These are phyloP conservation scores for Ogataea trehalophila DNA, from an alignment of 805 yeast genomes.

Conservation along the genomic window DNA sequence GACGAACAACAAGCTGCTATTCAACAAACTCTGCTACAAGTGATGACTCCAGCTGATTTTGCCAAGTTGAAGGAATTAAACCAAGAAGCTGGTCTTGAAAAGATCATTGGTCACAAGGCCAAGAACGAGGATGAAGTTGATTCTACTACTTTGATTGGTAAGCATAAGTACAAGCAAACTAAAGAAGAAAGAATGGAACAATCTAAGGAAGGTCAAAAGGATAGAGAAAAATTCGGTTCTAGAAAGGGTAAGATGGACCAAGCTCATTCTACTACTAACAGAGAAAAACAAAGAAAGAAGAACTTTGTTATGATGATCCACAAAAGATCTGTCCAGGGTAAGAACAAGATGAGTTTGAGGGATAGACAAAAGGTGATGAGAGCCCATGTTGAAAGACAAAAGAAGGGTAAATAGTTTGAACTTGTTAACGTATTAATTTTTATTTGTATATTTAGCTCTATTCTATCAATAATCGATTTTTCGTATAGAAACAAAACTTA, in stretches of 20 bases:
- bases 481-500: too few relatives aligned
- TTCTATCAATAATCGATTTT: too few relatives aligned
- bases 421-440: background rate
- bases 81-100: conserved; percentile 79
- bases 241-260: conserved; percentile 74
- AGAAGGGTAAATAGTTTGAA: conserved; percentile 56
- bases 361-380: conserved; percentile 83
- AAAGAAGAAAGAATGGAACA: conserved; percentile 88
- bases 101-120: conserved; percentile 54
- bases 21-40: conserved; percentile 46
- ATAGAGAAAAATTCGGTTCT: conserved; percentile 85
- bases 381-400: conserved; percentile 87
- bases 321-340: conserved; percentile 90
- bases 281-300: conserved; percentile 97
- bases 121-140: conserved; percentile 84
- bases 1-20: conserved; percentile 50
- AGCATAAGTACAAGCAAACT: conserved; percentile 72
- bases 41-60: conserved; percentile 96
- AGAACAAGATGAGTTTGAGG: conserved; percentile 81
- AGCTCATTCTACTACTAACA: conserved; percentile 86
- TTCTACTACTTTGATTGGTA: conserved; percentile 70
- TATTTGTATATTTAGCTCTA: background rate
- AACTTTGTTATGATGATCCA: conserved; percentile 98
- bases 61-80: conserved; percentile 89
- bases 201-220: conserved; percentile 89